Conservation (phyloP, 345 rosid genomes). For the Firmiana major region DNA sequence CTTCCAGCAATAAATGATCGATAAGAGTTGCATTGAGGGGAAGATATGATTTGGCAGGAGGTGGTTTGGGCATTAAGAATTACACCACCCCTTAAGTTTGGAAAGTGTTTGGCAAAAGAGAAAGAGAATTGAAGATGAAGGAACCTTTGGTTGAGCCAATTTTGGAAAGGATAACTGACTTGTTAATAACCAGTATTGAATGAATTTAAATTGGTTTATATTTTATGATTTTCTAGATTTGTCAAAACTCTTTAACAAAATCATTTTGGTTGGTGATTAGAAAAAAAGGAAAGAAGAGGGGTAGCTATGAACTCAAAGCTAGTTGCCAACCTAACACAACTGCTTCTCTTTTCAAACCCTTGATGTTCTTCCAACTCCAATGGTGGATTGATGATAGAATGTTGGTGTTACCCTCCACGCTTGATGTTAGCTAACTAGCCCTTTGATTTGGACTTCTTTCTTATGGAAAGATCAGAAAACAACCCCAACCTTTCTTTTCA, state of each 20-base stretch:
- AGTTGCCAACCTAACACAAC: neutral
- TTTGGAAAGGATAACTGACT: neutral
- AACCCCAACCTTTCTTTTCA: neutral
- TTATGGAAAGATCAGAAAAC: neutral
- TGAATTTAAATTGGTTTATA: neutral
- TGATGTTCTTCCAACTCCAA: neutral
- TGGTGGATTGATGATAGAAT: neutral
- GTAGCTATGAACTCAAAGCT: neutral
- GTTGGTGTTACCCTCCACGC: constrained; percentile 7
- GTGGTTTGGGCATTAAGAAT: neutral
- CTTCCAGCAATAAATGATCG: neutral
- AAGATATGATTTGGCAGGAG: neutral
- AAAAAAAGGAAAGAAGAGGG: neutral
- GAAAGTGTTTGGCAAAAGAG: neutral
- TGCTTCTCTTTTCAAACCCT: neutral
- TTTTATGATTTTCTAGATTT: neutral
- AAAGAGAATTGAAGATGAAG: neutral
- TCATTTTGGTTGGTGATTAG: neutral
- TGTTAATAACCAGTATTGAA: neutral
- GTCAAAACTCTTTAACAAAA: constrained; percentile 1
- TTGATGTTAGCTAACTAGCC: neutral
- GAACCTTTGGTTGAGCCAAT: neutral
- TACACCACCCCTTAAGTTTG: neutral
- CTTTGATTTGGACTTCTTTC: neutral
- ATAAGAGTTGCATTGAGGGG: neutral